Evolutionary conservation across 768 basidiomycete genomes (phyloP), one percentile per base, ranked within the genome.

Genomic region (Trametes cinnabarina): DNA sequence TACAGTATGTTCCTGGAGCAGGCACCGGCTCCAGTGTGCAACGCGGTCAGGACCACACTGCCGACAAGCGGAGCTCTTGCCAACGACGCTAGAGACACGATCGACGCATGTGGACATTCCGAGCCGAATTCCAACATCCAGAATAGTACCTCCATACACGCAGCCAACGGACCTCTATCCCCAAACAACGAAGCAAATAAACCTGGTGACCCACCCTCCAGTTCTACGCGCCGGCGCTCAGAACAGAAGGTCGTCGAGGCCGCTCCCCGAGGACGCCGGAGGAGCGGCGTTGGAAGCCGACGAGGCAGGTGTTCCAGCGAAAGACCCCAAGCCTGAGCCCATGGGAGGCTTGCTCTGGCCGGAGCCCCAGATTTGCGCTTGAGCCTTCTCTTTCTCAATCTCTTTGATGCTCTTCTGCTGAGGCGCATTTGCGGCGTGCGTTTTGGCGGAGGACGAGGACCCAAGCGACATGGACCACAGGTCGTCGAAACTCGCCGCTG

Each of bases 391-490:
- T 74, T 84, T 86, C 74, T 92, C 90, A 62, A 97, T 69, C 66
- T 93, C 94, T 72, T 89, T 89, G 67, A 96, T 95, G 42, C 87
- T 90, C 78, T 94, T 37, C 77, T 77, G 39, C 68, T 57, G 65
- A 3, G 57, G 47, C 3, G 39, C 41, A 17, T 43, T 52, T 6
- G 61, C 28, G 14, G 42, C 49, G 12, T 14, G 28, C 43, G 25
- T 30, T 7, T 57, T 47, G 44, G 72, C 68, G 2, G 81, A 79
- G 37, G 77, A 60, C 6, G 49, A 41, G 10, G 74, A 63, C 26
- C 87, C 88, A 35, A 95, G 79, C 2, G 88, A 90, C 79, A 94
- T 79, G 20, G 82, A 82, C 90, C 91, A 97, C 63, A 97, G 71
- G 69, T 97, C 94, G 61, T 94, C 94, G 67, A 96, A 97, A 55